These are phyloP conservation scores for Silene noctiflora DNA, from an alignment of 179 eudicot genomes.

Conservation along the genomic window DNA sequence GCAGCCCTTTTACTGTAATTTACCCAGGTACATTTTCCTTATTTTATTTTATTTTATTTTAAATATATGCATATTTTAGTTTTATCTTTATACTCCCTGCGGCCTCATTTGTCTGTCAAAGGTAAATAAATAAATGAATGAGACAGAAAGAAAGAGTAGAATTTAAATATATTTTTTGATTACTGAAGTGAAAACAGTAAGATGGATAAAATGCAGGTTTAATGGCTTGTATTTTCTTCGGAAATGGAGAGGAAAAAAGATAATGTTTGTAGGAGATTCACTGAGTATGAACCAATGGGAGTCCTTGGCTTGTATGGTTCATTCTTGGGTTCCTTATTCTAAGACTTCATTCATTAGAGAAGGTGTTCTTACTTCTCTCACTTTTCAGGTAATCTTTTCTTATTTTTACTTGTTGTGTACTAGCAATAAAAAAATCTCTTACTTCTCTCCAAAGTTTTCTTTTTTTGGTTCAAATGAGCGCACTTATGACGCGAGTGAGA, in stretches of 20 bases:
- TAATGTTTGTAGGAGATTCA: conserved; percentile 93
- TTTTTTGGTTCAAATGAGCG: too few relatives aligned
- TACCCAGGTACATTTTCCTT: conserved; percentile 35
- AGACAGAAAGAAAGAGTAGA: neutral
- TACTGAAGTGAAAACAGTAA: neutral
- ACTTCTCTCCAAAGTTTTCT: too few relatives aligned
- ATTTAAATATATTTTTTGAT: neutral
- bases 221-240: conserved; percentile 67
- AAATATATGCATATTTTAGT: too few relatives aligned
- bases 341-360: conserved; percentile 40
- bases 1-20: conserved; percentile 42
- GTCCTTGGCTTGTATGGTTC: conserved; percentile 69
- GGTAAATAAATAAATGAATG: too few relatives aligned
- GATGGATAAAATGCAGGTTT: conserved; percentile 43
- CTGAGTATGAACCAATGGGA: conserved; percentile 77
- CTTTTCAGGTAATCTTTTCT: conserved; percentile 55
- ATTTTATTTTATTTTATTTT: too few relatives aligned
- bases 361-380: conserved; percentile 50
- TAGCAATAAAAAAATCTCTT: too few relatives aligned
- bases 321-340: conserved; percentile 71
- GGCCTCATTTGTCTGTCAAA: too few relatives aligned
- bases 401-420: too few relatives aligned
- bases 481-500: too few relatives aligned
- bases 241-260: conserved; percentile 86
- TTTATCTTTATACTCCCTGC: too few relatives aligned